A percentile compares a stretch with the other conserved stretches of the same genome.
Evolutionary conservation across 176 grass and related monocot species (phyloP).

Genomic region (Avena insularis): DNA sequence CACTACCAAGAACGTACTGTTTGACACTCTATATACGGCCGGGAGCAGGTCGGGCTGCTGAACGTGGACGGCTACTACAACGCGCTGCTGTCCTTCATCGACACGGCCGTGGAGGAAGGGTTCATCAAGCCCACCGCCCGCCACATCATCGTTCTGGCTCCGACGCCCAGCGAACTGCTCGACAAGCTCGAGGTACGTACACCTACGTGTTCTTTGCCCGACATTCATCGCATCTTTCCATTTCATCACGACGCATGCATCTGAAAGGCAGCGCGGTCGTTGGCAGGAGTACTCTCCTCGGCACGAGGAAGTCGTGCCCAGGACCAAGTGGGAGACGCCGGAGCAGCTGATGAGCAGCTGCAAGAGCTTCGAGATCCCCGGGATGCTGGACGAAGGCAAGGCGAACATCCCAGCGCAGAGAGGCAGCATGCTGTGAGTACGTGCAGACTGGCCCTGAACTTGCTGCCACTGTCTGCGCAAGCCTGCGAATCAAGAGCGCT

Average conservation of each 20-base stretch:
- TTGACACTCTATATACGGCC: not conserved
- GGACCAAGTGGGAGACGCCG: conserved; percentile 47
- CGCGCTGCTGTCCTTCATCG: conserved; percentile 63
- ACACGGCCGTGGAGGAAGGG: conserved; percentile 76
- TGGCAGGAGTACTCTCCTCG: conserved; percentile 58
- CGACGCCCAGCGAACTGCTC: conserved; percentile 59
- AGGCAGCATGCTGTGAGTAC: conserved; percentile 45
- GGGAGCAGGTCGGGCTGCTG: conserved; percentile 62
- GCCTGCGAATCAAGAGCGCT: not conserved
- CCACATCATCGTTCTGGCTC: conserved; percentile 69
- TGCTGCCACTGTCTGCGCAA: not conserved
- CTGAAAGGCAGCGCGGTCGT: too few species aligned
- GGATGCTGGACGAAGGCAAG: conserved; percentile 34
- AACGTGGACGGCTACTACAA: conserved; percentile 85
- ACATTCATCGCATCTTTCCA: not conserved
- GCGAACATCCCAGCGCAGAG: conserved; percentile 36
- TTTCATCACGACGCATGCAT: not conserved
- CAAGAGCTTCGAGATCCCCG: conserved; percentile 53
- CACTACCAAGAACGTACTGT: not conserved
- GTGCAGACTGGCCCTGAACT: not conserved
- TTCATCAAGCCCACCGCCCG: conserved; percentile 70
- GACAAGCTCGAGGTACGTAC: conserved; percentile 66
- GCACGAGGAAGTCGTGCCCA: conserved; percentile 51
- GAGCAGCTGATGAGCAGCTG: conserved; percentile 49
- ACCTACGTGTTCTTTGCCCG: not conserved